Evolutionary conservation across 2,329 filamentous ascomycete genomes (phyloP).

Genomic region (Epichloe typhina): DNA sequence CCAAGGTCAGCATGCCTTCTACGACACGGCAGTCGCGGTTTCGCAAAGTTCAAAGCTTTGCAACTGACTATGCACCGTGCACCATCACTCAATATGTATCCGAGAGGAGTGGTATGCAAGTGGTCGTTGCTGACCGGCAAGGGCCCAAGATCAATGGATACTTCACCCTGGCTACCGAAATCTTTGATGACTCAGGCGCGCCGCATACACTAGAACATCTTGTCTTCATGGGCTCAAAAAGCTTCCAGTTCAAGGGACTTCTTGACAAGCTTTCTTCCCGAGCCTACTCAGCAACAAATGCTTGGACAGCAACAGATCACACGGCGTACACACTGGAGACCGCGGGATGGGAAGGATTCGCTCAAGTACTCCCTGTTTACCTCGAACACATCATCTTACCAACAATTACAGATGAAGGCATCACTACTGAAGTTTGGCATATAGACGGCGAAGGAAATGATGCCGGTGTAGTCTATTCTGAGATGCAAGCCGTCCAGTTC

Average conservation of each 20-base stretch:
- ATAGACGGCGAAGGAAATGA: conserved; percentile 88
- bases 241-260: conserved; percentile 87
- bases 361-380: conserved; percentile 87
- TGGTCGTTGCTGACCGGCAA: conserved; percentile 80
- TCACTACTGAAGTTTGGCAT: conserved; percentile 93
- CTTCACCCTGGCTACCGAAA: conserved; percentile 92
- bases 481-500: conserved; percentile 96
- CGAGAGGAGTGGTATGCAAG: conserved; percentile 83
- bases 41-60: conserved; percentile 72
- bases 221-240: conserved; percentile 83
- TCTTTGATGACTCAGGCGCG: conserved; percentile 91
- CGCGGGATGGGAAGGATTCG: conserved; percentile 93
- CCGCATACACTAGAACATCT: conserved; percentile 78
- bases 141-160: conserved; percentile 93
- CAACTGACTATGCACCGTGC: conserved; percentile 79
- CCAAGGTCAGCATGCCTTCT: conserved; percentile 2
- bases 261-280: conserved; percentile 88
- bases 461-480: conserved; percentile 93
- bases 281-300: conserved; percentile 88
- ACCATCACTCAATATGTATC: conserved; percentile 94
- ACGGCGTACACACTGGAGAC: conserved; percentile 93
- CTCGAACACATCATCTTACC: conserved; percentile 88
- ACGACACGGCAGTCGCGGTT: conserved; percentile 38
- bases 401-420: conserved; percentile 82
- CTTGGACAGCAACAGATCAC: conserved; percentile 93